Conservation (phyloP, 2,329 filamentous ascomycete genomes). For the Arthrobotrys sinensis region DNA sequence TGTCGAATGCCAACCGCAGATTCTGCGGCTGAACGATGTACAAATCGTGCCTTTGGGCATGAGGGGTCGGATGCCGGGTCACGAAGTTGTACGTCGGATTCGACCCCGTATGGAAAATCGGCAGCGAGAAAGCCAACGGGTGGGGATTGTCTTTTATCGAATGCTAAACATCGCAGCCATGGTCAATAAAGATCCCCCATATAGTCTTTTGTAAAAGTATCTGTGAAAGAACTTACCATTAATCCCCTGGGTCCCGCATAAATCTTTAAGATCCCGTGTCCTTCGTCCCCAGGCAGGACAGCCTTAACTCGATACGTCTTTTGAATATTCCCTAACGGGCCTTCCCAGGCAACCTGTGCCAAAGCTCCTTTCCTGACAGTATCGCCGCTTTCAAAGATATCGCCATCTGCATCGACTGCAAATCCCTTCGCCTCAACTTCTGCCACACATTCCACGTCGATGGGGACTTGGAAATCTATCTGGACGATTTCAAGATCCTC, state of each 20-base stretch:
- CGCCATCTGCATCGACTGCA: slow-evolving; percentile 86
- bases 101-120: slow-evolving; percentile 88
- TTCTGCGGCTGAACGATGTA: slow-evolving; percentile 98
- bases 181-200: slow-evolving; percentile 44
- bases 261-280: slow-evolving; percentile 86
- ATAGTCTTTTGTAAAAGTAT: not conserved
- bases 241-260: slow-evolving; percentile 95
- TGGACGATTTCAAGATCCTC: slow-evolving; percentile 96
- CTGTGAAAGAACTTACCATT: slow-evolving; percentile 73
- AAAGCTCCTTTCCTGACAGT: slow-evolving; percentile 86
- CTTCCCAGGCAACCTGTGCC: slow-evolving; percentile 87
- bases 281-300: slow-evolving; percentile 90
- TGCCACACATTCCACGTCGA: slow-evolving; percentile 90
- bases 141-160: slow-evolving; percentile 97
- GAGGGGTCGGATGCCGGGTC: slow-evolving; percentile 92
- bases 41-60: slow-evolving; percentile 96
- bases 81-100: slow-evolving; percentile 97
- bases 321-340: slow-evolving; percentile 74
- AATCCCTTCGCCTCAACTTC: slow-evolving; percentile 90
- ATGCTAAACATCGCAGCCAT: slow-evolving; percentile 70
- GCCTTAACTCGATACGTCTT: slow-evolving; percentile 97
- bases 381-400: slow-evolving; percentile 93
- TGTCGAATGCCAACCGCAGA: slow-evolving; percentile 87
- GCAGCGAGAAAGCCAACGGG: slow-evolving; percentile 88
- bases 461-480: slow-evolving; percentile 86